Evolutionary conservation across 2,329 filamentous ascomycete species (phyloP).

Genomic region (Colletotrichum chlorophyti): DNA sequence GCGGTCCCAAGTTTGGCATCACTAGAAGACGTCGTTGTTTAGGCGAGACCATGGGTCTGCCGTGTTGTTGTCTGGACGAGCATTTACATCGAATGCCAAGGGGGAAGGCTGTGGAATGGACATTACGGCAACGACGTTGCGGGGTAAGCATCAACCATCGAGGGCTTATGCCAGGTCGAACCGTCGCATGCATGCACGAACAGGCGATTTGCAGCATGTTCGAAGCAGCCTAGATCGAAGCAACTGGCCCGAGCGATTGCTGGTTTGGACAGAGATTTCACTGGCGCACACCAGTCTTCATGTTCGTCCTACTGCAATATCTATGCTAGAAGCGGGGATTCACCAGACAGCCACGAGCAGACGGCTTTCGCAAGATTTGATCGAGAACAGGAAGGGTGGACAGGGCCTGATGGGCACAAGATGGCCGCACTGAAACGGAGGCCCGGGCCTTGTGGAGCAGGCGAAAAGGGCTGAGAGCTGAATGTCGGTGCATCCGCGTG

Average conservation of each 20-base stretch:
- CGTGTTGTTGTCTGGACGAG: no score
- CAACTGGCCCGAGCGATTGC: no score
- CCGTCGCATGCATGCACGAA: slow-evolving; percentile 16
- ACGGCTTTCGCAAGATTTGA: background rate
- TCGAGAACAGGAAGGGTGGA: background rate
- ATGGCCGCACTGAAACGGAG: slow-evolving; percentile 25
- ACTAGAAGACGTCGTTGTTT: background rate
- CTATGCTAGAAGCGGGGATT: no score
- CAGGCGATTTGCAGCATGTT: slow-evolving; percentile 14
- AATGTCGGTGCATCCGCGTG: background rate
- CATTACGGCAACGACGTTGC: background rate
- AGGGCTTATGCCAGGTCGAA: no score
- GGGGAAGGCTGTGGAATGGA: background rate
- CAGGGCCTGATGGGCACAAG: slow-evolving; percentile 2
- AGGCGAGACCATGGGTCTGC: no score
- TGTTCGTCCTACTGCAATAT: no score
- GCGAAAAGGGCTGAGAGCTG: background rate
- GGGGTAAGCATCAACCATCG: background rate
- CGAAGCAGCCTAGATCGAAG: background rate
- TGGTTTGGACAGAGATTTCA: slow-evolving; percentile 7
- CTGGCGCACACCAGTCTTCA: no score
- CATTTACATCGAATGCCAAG: no score
- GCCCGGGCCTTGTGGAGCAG: slow-evolving; percentile 9
- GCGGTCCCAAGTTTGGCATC: background rate
- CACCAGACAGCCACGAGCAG: background rate